These are phyloP conservation scores for Aspergillus homomorphus DNA, from an alignment of 495 filamentous ascomycete species.

Conservation along the genomic window DNA sequence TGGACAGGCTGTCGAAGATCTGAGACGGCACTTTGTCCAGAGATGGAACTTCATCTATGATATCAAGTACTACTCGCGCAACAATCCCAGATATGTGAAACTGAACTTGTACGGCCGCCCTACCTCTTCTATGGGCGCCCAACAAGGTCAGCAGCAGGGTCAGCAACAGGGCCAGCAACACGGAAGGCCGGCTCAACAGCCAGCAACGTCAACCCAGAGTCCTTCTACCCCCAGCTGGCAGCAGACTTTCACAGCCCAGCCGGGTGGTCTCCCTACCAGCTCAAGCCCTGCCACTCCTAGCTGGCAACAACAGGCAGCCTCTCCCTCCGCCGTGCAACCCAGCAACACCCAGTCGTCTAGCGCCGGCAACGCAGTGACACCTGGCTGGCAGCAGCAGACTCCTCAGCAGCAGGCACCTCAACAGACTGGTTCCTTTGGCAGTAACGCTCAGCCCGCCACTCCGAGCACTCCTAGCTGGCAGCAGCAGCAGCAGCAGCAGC, in stretches of 20 bases:
- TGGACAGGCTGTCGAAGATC: constrained; percentile 76
- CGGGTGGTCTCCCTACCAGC: constrained; percentile 1
- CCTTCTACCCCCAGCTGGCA: constrained; percentile 6
- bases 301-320: constrained; percentile 14
- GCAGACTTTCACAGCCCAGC: constrained; percentile 12
- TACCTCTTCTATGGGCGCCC: constrained; percentile 16
- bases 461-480: constrained; percentile 7
- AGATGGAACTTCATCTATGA: constrained; percentile 93
- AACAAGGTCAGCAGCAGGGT: constrained; percentile 12
- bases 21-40: constrained; percentile 76
- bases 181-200: neutral
- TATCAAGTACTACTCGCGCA: constrained; percentile 71
- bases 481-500: constrained; percentile 11
- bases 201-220: neutral
- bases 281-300: constrained; percentile 7
- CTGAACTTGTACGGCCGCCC: constrained; percentile 45
- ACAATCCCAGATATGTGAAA: constrained; percentile 58
- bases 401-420: constrained; percentile 13
- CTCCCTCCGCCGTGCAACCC: neutral
- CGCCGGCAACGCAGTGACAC: neutral
- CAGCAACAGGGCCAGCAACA: neutral
- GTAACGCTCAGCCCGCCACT: constrained; percentile 5
- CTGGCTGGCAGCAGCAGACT: constrained; percentile 4
- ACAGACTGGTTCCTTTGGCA: constrained; percentile 8
- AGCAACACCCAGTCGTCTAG: neutral